Evolutionary conservation across 2,329 filamentous ascomycete species (phyloP), one percentile per base, ranked within the genome.

Genomic region (Ambrosiella xylebori): DNA sequence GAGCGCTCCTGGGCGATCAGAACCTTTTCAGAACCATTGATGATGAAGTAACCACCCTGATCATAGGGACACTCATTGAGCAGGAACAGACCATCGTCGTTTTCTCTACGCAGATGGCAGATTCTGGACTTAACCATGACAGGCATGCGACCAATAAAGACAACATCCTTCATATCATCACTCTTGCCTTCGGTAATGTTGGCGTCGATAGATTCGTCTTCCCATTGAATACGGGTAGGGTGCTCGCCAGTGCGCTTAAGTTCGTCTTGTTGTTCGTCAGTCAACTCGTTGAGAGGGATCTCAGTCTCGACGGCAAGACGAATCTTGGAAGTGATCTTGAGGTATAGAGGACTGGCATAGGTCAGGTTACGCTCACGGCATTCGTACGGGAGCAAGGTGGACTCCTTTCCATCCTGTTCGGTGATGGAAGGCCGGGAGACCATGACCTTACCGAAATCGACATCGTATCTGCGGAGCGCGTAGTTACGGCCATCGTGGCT

Each of bases 91-190:
- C 87, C 85, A 57, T 93, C 84, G 63, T 97, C 91, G 54, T 81
- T 80, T 67, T 94, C 81, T 64, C 85, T 84, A 64, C 86, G 86
- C 64, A 98, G 72, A 63, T 94, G 88, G 71, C 93, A 98, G 65
- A 95, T 93, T 70, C 91, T 88, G 37, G 90, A 96, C 73, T 96
- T 95, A 65, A 98, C 78, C 93, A 98, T 98, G 67, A 97, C 89
- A 2, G 93, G 93, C 65, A 98, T 79, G 69, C 95, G 95, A 64
- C 93, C 93, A 62, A 97, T 88, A 69, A 94, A 97, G 41, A 96
- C 85, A 65, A 83, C 81, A 64, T 86, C 80, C 61, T 80, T 78
- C 66, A 82, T 78, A 17, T 78, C 75, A 59, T 77, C 76, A 11
- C 69, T 71, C 62, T 77, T 74, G 56, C 54, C 60, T 41, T 63